A percentile compares a stretch with the other conserved stretches of the same genome.
These are phyloP conservation scores for Nephelium lappaceum DNA, from an alignment of 345 rosid genomes.

Conservation along the genomic window DNA sequence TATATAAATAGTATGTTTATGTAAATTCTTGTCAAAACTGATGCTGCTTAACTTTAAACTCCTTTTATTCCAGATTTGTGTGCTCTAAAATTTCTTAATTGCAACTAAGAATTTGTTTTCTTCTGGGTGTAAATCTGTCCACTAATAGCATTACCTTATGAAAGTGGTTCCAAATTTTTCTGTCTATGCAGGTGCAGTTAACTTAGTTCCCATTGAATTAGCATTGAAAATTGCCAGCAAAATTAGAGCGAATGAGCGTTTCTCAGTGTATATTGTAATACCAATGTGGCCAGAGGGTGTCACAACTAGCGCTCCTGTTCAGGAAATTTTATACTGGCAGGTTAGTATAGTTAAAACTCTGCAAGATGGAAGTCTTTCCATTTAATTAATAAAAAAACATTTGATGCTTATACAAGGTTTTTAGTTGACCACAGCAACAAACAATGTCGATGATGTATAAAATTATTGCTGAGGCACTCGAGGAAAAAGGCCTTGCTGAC, in stretches of 20 bases:
- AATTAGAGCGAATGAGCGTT: slow-evolving; percentile 54
- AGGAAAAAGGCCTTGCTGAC: slow-evolving; percentile 44
- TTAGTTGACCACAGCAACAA: slow-evolving; percentile 49
- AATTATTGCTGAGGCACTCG: slow-evolving; percentile 51
- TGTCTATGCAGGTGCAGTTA: too few species aligned
- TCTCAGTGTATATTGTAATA: slow-evolving; percentile 56
- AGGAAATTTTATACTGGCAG: slow-evolving; percentile 78
- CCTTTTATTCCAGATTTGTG: too few species aligned
- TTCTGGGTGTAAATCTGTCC: not conserved
- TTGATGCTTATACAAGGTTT: slow-evolving; percentile 11
- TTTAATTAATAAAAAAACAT: not conserved
- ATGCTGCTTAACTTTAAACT: not conserved
- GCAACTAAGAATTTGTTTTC: not conserved
- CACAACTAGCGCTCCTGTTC: slow-evolving; percentile 60
- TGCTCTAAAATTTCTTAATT: not conserved
- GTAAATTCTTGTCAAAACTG: not conserved
- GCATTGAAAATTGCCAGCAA: slow-evolving; percentile 38
- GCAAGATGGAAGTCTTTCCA: not conserved
- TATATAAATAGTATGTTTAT: slow-evolving; percentile 8
- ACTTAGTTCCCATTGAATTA: too few species aligned
- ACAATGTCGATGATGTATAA: slow-evolving; percentile 76
- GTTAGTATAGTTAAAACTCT: slow-evolving; percentile 23
- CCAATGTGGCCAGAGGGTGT: slow-evolving; percentile 83
- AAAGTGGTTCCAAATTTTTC: too few species aligned
- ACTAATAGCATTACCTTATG: not conserved